Conservation (phyloP, 2,329 filamentous ascomycete species). For the Sphaerostilbella broomeana region DNA sequence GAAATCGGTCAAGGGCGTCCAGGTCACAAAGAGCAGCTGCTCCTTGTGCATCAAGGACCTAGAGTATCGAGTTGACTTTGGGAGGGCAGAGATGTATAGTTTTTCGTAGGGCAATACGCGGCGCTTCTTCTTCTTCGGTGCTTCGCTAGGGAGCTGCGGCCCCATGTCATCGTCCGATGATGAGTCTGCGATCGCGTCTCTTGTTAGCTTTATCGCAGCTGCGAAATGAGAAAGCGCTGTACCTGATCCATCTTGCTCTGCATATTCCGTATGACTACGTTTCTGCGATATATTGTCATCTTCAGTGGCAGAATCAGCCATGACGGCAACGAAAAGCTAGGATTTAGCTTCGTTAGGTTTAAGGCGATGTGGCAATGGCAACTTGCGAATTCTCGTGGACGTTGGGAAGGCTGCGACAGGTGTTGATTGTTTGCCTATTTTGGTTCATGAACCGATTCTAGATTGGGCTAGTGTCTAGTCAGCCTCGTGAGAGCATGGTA, state of each 20-base stretch:
- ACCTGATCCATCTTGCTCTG: constrained; percentile 40
- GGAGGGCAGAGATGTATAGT: constrained; percentile 85
- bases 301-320: constrained; percentile 22
- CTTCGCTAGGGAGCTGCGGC: constrained; percentile 76
- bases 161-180: constrained; percentile 92
- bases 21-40: constrained; percentile 77
- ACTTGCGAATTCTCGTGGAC: too few relatives aligned
- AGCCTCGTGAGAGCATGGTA: constrained; percentile 6
- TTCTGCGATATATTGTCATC: constrained; percentile 33
- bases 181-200: constrained; percentile 39
- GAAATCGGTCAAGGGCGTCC: constrained; percentile 90
- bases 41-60: constrained; percentile 99
- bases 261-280: constrained; percentile 51
- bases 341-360: neutral
- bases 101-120: constrained; percentile 90
- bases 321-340: neutral
- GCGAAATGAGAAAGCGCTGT: constrained; percentile 13
- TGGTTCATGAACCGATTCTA: constrained; percentile 4
- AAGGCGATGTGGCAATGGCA: too few relatives aligned
- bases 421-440: neutral
- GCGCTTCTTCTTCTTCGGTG: constrained; percentile 88
- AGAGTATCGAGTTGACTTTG: constrained; percentile 74
- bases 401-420: constrained; percentile 10
- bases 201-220: neutral
- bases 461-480: constrained; percentile 1